Evolutionary conservation across 495 filamentous ascomycete species (phyloP), one percentile per base, ranked within the genome.

Genomic region (Neurospora sp.): DNA sequence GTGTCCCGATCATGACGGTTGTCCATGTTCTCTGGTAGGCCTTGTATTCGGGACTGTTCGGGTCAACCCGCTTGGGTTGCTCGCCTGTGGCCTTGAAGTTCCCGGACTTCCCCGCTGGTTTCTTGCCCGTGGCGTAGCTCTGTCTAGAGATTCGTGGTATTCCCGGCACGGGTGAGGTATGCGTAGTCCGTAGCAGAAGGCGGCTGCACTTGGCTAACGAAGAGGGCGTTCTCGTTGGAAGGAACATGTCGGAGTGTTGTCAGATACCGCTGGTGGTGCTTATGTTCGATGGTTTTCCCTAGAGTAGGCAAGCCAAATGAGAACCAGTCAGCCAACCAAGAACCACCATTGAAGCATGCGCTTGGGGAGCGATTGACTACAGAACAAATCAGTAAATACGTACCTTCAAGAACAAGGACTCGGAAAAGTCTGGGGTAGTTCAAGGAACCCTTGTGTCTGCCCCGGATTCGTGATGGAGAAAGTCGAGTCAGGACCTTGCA

Each of bases 1-100:
- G 84, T 75, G 85, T 72, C 18, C 81, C 82, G 40, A 86, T 80
- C 71, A 86, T 84, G 38, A 82, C 39, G 37, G 76, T 75, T 7
- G 75, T 78, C 72, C 80, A 83, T 68, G 78, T 84, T 53, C 82
- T 75, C 48, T 80, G 79, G 53, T 80, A 79, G 61, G 69, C 69
- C 70, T 83, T 82, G 75, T 83, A 86, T 70, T 83, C 80, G n/a
- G 76, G 75, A 72, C 81, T 83, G 31, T 76, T 76, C 2, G 74
- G 72, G 71, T 84, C 81, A 20, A 78, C 71, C 18, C 68, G 73
- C 69, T 75, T 78, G 70, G 37, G 72, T 11, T 22, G 20, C 7
- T 31, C n/a, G 46, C n/a, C 40, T 37, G 44, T 37, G n/a, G 48
- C 38, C 27, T 20, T 39, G 48, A 7, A 38, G 18, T 69, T 40